These are phyloP conservation scores for Isatis tinctoria DNA, from an alignment of 345 rosid genomes.

Conservation along the genomic window DNA sequence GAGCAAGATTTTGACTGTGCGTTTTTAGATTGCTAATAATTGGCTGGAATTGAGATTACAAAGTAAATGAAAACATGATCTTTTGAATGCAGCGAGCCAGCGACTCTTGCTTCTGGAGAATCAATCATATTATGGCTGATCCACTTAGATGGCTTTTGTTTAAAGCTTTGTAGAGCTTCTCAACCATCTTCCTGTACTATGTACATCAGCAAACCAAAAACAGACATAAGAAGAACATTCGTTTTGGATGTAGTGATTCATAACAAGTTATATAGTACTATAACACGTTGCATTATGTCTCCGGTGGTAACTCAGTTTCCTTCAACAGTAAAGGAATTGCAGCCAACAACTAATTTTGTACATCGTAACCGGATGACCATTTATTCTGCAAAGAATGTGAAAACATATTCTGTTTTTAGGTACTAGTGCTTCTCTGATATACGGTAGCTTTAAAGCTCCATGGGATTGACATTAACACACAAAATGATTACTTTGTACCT, in stretches of 20 bases:
- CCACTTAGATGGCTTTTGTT: slow-evolving; percentile 5
- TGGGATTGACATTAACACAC: background rate
- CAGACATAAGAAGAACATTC: background rate
- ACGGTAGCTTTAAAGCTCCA: background rate
- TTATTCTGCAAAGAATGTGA: slow-evolving; percentile 52
- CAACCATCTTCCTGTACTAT: slow-evolving; percentile 65
- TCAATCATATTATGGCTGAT: background rate
- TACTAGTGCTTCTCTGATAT: background rate
- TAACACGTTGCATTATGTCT: no score
- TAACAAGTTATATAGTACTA: no score
- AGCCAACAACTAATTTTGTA: no score
- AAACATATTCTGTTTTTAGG: background rate
- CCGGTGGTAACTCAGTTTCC: no score
- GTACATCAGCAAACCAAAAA: slow-evolving; percentile 15
- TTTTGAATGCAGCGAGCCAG: background rate
- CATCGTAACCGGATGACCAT: slow-evolving; percentile 98
- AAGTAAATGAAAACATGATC: slow-evolving; percentile 6
- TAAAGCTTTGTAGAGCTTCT: slow-evolving; percentile 54
- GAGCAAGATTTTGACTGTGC: background rate
- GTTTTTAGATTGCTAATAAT: slow-evolving; percentile 5
- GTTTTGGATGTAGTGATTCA: no score
- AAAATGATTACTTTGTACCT: slow-evolving; percentile 43
- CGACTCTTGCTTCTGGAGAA: background rate
- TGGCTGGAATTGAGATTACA: slow-evolving; percentile 14
- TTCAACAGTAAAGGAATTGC: no score